Conservation (phyloP, 179 eudicot genomes). For the Monotropa hypopitys region DNA sequence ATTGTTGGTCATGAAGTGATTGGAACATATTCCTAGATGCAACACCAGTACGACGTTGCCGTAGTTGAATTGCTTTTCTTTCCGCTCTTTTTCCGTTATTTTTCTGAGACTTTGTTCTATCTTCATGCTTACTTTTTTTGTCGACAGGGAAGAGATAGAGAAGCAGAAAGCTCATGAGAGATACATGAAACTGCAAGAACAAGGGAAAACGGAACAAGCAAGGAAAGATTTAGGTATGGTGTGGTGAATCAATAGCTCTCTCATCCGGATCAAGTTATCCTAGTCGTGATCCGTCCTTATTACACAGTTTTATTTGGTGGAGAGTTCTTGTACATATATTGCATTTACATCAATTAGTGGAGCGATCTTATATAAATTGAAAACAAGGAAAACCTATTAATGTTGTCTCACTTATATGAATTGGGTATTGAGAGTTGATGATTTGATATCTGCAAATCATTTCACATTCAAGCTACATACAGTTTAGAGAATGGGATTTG, state of each 20-base stretch:
- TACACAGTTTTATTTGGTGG: neutral
- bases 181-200: conserved; percentile 80
- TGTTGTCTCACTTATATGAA: neutral
- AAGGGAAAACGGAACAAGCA: conserved; percentile 84
- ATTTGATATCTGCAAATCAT: neutral
- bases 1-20: neutral
- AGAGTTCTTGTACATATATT: neutral
- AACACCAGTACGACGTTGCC: neutral
- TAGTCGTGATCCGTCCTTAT: neutral
- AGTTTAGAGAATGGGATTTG: neutral
- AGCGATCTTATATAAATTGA: neutral
- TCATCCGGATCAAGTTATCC: neutral
- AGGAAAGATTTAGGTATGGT: conserved; percentile 64
- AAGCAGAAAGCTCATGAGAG: conserved; percentile 75
- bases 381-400: neutral
- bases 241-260: neutral
- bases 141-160: conserved; percentile 66
- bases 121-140: neutral
- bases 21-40: neutral
- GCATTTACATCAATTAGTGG: neutral
- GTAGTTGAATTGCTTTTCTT: neutral
- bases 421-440: neutral
- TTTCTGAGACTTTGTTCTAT: neutral
- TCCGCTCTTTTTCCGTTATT: neutral
- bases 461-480: neutral